A percentile compares a stretch with the other conserved stretches of the same genome.
These are phyloP conservation scores for Pleurotus citrinopileatus DNA, from an alignment of 768 basidiomycete species.

Conservation along the genomic window DNA sequence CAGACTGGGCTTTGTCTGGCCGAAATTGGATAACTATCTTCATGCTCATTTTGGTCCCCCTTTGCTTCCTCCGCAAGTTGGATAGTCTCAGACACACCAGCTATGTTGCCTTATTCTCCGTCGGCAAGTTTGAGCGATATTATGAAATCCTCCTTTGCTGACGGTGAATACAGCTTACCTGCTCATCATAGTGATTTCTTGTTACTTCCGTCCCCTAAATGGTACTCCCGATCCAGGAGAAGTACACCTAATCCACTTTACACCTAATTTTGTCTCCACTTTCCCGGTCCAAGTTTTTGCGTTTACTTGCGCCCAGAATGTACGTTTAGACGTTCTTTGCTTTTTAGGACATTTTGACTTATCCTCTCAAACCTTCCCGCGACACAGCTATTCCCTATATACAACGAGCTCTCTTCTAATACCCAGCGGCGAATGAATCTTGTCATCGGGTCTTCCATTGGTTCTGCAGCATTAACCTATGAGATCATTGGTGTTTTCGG, in stretches of 20 bases:
- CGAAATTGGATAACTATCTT: slow-evolving; percentile 80
- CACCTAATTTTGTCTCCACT: slow-evolving; percentile 73
- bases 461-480: slow-evolving; percentile 78
- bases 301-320: slow-evolving; percentile 92
- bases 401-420: slow-evolving; percentile 85
- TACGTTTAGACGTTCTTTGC: slow-evolving; percentile 32
- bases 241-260: slow-evolving; percentile 68
- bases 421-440: slow-evolving; percentile 81
- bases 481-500: slow-evolving; percentile 87
- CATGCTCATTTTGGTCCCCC: slow-evolving; percentile 74
- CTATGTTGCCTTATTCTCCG: slow-evolving; percentile 88
- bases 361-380: background rate
- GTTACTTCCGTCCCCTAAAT: slow-evolving; percentile 73
- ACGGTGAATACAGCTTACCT: slow-evolving; percentile 56
- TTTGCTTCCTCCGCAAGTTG: slow-evolving; percentile 79
- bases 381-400: slow-evolving; percentile 83
- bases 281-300: slow-evolving; percentile 95
- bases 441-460: slow-evolving; percentile 87
- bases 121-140: slow-evolving; percentile 54
- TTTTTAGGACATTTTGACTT: background rate
- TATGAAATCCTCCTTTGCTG: background rate
- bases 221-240: slow-evolving; percentile 65
- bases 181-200: slow-evolving; percentile 73
- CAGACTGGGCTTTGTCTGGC: slow-evolving; percentile 73
- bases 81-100: slow-evolving; percentile 89